Evolutionary conservation across 1,139 yeast genomes (phyloP).

Genomic region (Taiozyma onychis): DNA sequence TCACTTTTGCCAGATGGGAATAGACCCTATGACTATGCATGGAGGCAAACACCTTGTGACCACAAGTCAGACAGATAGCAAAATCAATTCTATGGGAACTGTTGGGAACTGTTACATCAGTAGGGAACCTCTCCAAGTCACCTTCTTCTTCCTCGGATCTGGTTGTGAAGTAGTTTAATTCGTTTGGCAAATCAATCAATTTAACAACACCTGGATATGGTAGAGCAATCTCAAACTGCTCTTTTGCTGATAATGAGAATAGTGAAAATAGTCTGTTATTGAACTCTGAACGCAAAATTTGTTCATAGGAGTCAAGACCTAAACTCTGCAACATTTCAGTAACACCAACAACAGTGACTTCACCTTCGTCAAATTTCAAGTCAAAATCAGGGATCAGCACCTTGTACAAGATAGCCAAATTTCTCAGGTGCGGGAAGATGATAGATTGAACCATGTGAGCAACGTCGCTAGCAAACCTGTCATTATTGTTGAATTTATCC

Average conservation of each 20-base stretch:
- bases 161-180: constrained; percentile 67
- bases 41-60: constrained; percentile 31
- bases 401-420: constrained; percentile 16
- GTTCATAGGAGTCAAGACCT: constrained; percentile 3
- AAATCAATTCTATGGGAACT: constrained; percentile 32
- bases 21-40: constrained; percentile 30
- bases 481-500: constrained; percentile 4
- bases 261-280: constrained; percentile 1
- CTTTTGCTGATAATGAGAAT: background rate
- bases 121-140: constrained; percentile 8
- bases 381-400: constrained; percentile 14
- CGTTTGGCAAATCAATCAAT: constrained; percentile 56
- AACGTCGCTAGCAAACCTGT: constrained; percentile 5
- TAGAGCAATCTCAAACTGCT: constrained; percentile 25
- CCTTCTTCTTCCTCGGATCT: constrained; percentile 3
- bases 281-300: constrained; percentile 1
- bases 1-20: constrained; percentile 31
- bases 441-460: constrained; percentile 6
- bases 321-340: constrained; percentile 8
- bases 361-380: constrained; percentile 1
- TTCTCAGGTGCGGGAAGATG: constrained; percentile 15
- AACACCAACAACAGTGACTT: background rate
- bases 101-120: constrained; percentile 14
- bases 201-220: constrained; percentile 65
- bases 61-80: constrained; percentile 36